Base-by-base conservation (phyloP, 2,329 filamentous ascomycete species). In the Byssochlamys sp. region DNA sequence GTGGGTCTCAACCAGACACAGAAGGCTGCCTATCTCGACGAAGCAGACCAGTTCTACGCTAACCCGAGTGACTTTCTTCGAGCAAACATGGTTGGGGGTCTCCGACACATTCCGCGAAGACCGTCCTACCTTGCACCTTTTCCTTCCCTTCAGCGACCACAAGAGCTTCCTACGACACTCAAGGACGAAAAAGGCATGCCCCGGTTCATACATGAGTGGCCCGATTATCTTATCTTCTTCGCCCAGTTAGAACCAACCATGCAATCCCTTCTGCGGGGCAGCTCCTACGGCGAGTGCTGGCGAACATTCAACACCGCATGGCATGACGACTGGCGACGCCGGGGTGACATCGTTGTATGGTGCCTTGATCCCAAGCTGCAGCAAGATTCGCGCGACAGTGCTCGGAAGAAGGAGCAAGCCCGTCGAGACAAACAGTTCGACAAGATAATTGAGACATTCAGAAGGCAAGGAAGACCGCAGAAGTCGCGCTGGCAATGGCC, bases 21-120 rank as follows among this genome's bases (percentile, higher is more conserved):
- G 68, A 84, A 91, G 49, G 77, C 75, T 1, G 68, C 68, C 1
- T 99, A 99, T 73, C 77, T 87, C 14, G 91, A 96, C 70, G 92
- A 99, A 77, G 91, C 91, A 6, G 91, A 96, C 70, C 81, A 86
- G 51, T 99, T 99, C 77, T 97, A 96, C 73, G 81, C 78, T 9
- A 72, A 88, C 60, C 83, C 86, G 4, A 70, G 62, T 31, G 62
- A 61, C 0, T 92, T 90, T 66, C 68, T 91, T 29, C 73, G 58
- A 63, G 70, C 51, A 74, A 83, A 76, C 67, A 89, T 77, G 76
- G 65, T 62, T 33, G 73, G 69, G 12, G 73, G 72, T 3, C 62
- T 73, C 10, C 65, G 67, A 35, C 62, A 71, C 49, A 55, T 72
- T 26, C 72, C 70, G 19, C 67, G 62, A 1, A 64, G 62, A 59